Base-by-base conservation (phyloP, 805 yeast genomes). In the Barnettozyma wickerhamii region DNA sequence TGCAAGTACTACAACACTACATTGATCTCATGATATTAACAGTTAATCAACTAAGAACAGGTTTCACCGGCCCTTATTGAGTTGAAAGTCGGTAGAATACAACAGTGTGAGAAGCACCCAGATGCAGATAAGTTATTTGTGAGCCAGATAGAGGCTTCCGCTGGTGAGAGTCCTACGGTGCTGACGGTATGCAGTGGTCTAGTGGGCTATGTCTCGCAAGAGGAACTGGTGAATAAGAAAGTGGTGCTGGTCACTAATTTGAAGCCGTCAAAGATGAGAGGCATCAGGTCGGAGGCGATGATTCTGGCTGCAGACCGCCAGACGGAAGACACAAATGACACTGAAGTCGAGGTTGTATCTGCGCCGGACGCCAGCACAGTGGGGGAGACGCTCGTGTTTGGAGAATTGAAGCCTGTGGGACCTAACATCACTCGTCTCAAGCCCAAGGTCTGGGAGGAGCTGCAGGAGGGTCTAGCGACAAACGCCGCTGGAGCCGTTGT, bases 281-380 rank as follows among this genome's bases (percentile, higher is more conserved):
- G 87, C 1, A 69, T 74, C 17, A 55, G 52, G 30, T 78, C 84
- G 2, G 76, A 79, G 47, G 85, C 83, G 0, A 81, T 81, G 87
- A 51, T 81, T 1, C 52, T 81, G 17, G 85, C 86, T n/a, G 79
- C 84, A 2, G 74, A 64, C 24, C 56, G 12, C 27, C 38, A 0
- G 41, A 29, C 6, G 47, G 35, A n/a, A n/a, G n/a, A n/a, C 7
- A 59, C 48, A 3, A 23, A 24, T 4, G 45, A 40, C 2, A 27
- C 43, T 1, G 47, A 47, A 19, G 78, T 77, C 4, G 79, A 71
- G 34, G 56, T 76, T 6, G 71, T 79, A 0, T 42, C 38, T 4
- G 77, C 81, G 1, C 80, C 84, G 4, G 7, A 1, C 1, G 44
- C 43, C 7, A 54, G 67, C 3, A 31, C 41, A 0, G 33, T 68